Base-by-base conservation (phyloP, 1,284 basidiomycete species). In the Ceratobasidium sp. region DNA sequence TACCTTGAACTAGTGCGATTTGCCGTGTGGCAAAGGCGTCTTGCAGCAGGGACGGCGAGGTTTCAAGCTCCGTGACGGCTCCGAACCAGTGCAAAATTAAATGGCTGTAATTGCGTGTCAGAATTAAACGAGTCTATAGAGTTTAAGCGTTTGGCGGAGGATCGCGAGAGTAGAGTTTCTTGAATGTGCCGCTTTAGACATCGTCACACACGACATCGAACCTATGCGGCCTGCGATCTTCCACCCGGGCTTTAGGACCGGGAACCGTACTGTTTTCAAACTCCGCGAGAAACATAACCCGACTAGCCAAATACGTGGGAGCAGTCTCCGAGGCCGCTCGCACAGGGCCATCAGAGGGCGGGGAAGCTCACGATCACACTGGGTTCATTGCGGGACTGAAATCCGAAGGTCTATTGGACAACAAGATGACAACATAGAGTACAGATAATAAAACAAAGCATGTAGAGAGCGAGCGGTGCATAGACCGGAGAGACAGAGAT, bases 391-490 rank as follows among this genome's bases (percentile, higher is more conserved):
- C 10, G 35, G 43, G 58, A 45, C 17, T 22, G 20, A 62, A 54
- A 62, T 49, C 43, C 38, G 29, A 40, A 54, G 43, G 58, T 53
- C 50, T 67, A 67, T 67, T 67, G 62, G 45, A 67, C 34, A 67
- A 67, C 62, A 67, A 34, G 47, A 31, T 7, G 31, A 45, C 38
- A 32, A 52, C 62, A 67, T 67, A 67, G 62, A 53, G 54, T 50
- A 67, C 22, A 38, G 60, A 49, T 42, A 60, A 22, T 34, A 54
- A 67, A 65, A 29, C 32, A 45, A 53, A 53, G 50, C 50, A 54
- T 54, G 62, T 65, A 54, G 52, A 50, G 20, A 22, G 45, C 38
- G 62, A 65, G 47, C 62, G 62, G 53, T 13, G 17, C 57, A 35
- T 25, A 50, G 42, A 22, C 32, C 58, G 43, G 22, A 49, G 29